These are phyloP conservation scores for Staphylotrichum longicolle DNA, from an alignment of 495 filamentous ascomycete species.

Conservation along the genomic window DNA sequence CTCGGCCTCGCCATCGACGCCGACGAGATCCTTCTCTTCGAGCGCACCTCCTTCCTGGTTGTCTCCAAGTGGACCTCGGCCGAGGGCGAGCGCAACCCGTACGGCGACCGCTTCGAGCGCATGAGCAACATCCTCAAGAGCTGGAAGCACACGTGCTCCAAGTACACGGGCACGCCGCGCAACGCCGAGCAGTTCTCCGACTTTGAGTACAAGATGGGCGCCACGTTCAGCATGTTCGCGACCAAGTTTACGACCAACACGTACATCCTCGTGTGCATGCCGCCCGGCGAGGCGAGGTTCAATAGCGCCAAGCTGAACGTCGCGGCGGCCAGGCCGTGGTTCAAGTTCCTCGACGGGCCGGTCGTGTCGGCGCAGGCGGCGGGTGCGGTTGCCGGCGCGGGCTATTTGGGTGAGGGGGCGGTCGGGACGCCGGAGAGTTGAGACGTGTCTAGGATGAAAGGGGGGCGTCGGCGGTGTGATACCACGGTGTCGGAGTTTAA, in stretches of 20 bases:
- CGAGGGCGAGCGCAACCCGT: constrained; percentile 75
- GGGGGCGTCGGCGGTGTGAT: constrained; percentile 11
- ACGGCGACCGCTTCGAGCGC: constrained; percentile 87
- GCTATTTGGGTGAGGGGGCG: background rate
- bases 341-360: constrained; percentile 56
- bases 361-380: constrained; percentile 15
- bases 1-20: constrained; percentile 83
- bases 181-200: constrained; percentile 56
- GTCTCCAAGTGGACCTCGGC: constrained; percentile 79
- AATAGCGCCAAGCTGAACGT: constrained; percentile 89
- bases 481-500: constrained; percentile 25
- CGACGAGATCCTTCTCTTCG: constrained; percentile 92
- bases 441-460: background rate
- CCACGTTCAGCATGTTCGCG: constrained; percentile 85
- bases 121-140: constrained; percentile 95
- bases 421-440: background rate
- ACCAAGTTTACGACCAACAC: constrained; percentile 94
- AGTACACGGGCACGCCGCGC: constrained; percentile 51
- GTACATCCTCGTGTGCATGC: constrained; percentile 86
- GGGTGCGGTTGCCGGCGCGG: background rate
- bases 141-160: constrained; percentile 74
- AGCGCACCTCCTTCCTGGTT: constrained; percentile 91
- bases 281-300: constrained; percentile 81
- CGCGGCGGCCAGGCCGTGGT: constrained; percentile 76
- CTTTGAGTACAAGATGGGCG: constrained; percentile 54